A percentile compares a stretch with the other conserved stretches of the same genome.
Conservation (phyloP, 2,329 filamentous ascomycete species). For the Pochonia chlamydosporia region DNA sequence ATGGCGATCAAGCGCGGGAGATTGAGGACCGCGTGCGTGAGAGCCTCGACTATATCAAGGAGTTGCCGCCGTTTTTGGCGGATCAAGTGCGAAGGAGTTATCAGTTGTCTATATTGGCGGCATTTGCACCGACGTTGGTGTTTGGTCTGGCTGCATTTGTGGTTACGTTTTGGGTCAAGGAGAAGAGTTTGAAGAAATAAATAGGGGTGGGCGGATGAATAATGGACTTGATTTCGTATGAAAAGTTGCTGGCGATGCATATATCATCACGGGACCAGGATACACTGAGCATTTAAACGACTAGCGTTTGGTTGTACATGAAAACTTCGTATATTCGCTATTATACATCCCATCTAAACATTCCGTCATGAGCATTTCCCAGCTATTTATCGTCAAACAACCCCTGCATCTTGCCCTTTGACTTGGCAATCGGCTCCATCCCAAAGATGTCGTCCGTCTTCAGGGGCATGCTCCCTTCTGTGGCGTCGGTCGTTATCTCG, state of each 20-base stretch:
- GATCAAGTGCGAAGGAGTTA: constrained; percentile 62
- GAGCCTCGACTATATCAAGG: constrained; percentile 63
- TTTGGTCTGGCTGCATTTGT: constrained; percentile 33
- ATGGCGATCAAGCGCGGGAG: constrained; percentile 53
- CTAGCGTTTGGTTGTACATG: neutral
- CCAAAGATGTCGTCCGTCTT: constrained; percentile 49
- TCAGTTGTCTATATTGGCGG: constrained; percentile 37
- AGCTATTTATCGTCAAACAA: constrained; percentile 5
- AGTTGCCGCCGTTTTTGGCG: constrained; percentile 54
- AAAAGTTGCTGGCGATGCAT: neutral
- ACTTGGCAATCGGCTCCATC: constrained; percentile 39
- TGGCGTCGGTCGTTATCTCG: constrained; percentile 35
- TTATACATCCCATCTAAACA: neutral
- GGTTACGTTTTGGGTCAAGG: constrained; percentile 46
- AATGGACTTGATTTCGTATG: too few relatives aligned
- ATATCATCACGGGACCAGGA: neutral
- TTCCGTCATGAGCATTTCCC: neutral
- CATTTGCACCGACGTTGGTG: constrained; percentile 32
- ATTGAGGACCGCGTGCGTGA: constrained; percentile 66
- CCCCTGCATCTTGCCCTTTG: constrained; percentile 12
- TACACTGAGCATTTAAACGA: neutral
- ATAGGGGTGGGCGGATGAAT: too few relatives aligned
- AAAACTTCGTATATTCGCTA: neutral
- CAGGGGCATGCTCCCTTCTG: constrained; percentile 27
- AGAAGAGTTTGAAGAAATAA: constrained; percentile 46